Base-by-base conservation (phyloP, 1,284 basidiomycete genomes). In the Rhizoctonia solani region DNA sequence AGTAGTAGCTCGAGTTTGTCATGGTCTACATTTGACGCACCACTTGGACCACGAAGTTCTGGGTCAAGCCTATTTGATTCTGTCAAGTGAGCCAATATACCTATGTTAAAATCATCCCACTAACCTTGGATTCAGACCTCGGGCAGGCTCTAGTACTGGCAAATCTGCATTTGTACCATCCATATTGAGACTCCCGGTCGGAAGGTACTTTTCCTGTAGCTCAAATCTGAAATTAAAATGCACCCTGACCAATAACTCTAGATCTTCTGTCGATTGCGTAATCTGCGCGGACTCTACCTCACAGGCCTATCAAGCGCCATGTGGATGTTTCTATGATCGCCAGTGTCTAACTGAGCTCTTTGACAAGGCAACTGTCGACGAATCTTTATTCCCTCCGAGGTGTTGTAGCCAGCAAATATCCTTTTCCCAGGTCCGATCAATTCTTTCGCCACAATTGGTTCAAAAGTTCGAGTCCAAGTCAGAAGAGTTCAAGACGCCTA, bases 351-450 rank as follows among this genome's bases (percentile, higher is more conserved):
- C 76, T 1, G 72, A 76, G 25, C 77, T 82, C 34, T 78, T 81
- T 69, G 71, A 77, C 37, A 72, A 75, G 2, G 74, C 80, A 0
- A 77, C 76, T 0, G 73, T 73, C 14, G 81, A 81, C 56, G 80
- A 82, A 67, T 72, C 77, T 0, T 74, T 82, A n/a, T 81, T 76
- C 70, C 82, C 81, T 5, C 79, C 81, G 47, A 76, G 79, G 11
- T 83, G 81, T 71, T 82, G 81, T 71, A 72, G 76, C 27, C 72
- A 73, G 19, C 69, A 67, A 2, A 78, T 83, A 34, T 73, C 77
- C 5, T 54, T 78, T 27, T 41, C 56, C 5, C 59, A 70, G 25
- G 76, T 80, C 39, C 72, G 66, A n/a, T 70, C 58, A 1, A 72
- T 76, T 61, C 70, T 82, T 29, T 61, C 74, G 2, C 58, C 68